Base-by-base conservation (phyloP, 306 rosid genomes). In the Geum urbanum region DNA sequence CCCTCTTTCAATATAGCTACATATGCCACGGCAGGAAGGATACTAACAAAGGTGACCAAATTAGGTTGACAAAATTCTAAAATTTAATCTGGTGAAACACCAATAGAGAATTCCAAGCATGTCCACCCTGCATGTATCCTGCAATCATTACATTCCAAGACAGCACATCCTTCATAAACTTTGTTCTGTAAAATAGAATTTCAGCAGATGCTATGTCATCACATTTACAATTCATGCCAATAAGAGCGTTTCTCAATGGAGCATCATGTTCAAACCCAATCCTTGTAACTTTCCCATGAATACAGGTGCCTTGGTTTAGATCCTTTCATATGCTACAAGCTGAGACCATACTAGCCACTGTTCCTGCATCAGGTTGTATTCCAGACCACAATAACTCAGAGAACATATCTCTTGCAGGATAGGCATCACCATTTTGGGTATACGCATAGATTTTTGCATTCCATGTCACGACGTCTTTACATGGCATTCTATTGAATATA, bases 141-240 rank as follows among this genome's bases (percentile, higher is more conserved):
- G 86, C 71, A 77, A 82, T 87, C 80, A 87, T 77, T 14, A 64
- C 94, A 84, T 87, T 90, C 94, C 92, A 90, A 63, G 79, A 60
- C 51, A 72, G 79, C 37, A 64, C 87, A 60, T 85, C 85, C 69
- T 81, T 80, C 62, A 39, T 35, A 48, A 68, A 65, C 67, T 78
- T 69, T 47, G 67, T 82, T 78, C 59, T 49, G 60, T 40, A 40
- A 78, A 85, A 90, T 73, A 87, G 69, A 71, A 71, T 16, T 72
- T 85, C 86, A 5, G 85, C 91, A 14, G 85, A 85, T 45, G 59
- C 66, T 67, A 85, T 76, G 77, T 69, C 72, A 40, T 89, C 85
- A 47, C 89, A 87, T 79, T 84, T 90, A 63, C 83, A 70, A 77
- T 90, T 85, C 91, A 87, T 82, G 75, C 83, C 84, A 60, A 80